phyloP scores from a whole-genome alignment of 31 red algal species.

The Porphyra umbilicalis region DNA sequence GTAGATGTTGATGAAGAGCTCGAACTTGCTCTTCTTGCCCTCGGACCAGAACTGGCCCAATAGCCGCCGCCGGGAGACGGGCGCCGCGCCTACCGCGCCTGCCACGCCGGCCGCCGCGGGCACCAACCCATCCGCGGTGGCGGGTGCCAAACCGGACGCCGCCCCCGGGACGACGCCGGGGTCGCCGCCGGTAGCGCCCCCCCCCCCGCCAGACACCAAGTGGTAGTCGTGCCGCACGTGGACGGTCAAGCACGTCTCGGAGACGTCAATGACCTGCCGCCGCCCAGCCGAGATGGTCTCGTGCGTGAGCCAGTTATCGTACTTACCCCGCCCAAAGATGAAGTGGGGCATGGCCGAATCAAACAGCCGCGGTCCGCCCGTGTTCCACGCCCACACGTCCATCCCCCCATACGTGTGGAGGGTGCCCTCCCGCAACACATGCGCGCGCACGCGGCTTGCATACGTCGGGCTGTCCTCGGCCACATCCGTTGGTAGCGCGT shows the following conservation, averaged over 20 bases:
- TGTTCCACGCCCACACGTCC: constrained; percentile 88
- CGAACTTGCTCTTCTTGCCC: constrained; percentile 45
- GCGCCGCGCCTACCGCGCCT: not conserved
- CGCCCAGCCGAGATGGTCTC: constrained; percentile 56
- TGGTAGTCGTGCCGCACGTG: constrained; percentile 81
- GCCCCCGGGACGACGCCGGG: not conserved
- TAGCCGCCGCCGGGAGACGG: constrained; percentile 2
- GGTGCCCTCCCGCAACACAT: constrained; percentile 38
- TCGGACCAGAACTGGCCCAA: constrained; percentile 44
- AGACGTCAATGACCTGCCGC: constrained; percentile 64
- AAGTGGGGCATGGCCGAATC: constrained; percentile 74
- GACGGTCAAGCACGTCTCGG: constrained; percentile 55
- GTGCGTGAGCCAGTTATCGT: constrained; percentile 95
- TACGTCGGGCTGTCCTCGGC: constrained; percentile 29
- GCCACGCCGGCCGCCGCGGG: not conserved
- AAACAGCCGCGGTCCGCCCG: constrained; percentile 41
- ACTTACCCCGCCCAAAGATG: constrained; percentile 85
- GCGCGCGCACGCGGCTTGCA: not conserved
- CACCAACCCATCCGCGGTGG: not conserved
- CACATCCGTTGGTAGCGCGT: constrained; percentile 16
- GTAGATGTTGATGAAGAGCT: constrained; percentile 62
- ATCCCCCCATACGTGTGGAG: constrained; percentile 91
- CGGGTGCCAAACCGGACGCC: not conserved
- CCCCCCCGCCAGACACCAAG: constrained; percentile 7
- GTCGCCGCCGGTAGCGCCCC: not conserved